These are phyloP conservation scores for Pseudopithomyces maydicus DNA, from an alignment of 2,329 filamentous ascomycete genomes.

Conservation along the genomic window DNA sequence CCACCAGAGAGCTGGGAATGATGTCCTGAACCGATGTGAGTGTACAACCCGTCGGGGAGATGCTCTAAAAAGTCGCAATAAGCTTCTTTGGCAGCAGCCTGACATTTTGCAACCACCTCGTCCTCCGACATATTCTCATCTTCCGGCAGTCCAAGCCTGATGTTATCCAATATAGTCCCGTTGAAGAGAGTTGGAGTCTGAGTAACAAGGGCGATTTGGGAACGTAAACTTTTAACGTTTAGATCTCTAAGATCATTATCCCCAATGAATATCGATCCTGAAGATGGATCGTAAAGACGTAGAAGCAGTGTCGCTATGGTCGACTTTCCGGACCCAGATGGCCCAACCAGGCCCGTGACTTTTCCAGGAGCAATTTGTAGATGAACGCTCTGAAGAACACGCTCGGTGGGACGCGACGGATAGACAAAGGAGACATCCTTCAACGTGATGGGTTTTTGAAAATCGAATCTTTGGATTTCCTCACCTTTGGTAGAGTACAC, in stretches of 20 bases:
- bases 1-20: constrained; percentile 44
- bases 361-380: constrained; percentile 45
- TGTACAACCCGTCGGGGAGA: constrained; percentile 42
- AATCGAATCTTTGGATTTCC: constrained; percentile 19
- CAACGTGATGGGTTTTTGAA: constrained; percentile 41
- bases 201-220: constrained; percentile 39
- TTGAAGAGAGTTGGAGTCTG: constrained; percentile 41
- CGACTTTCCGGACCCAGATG: constrained; percentile 52
- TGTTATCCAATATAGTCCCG: constrained; percentile 44
- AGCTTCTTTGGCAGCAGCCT: constrained; percentile 59
- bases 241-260: constrained; percentile 29
- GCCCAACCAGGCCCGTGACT: constrained; percentile 53
- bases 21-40: constrained; percentile 37
- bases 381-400: constrained; percentile 46
- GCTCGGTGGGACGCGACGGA: constrained; percentile 48
- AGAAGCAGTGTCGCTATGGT: constrained; percentile 51
- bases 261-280: constrained; percentile 35
- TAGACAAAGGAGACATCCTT: constrained; percentile 50
- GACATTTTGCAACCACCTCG: constrained; percentile 52
- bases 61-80: constrained; percentile 51
- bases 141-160: constrained; percentile 36
- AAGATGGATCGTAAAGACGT: constrained; percentile 44
- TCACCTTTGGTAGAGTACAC: constrained; percentile 41
- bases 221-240: constrained; percentile 39
- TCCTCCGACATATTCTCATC: constrained; percentile 27